Evolutionary conservation across 2,329 filamentous ascomycete species (phyloP).

Genomic region (Ophiostoma quercus): DNA sequence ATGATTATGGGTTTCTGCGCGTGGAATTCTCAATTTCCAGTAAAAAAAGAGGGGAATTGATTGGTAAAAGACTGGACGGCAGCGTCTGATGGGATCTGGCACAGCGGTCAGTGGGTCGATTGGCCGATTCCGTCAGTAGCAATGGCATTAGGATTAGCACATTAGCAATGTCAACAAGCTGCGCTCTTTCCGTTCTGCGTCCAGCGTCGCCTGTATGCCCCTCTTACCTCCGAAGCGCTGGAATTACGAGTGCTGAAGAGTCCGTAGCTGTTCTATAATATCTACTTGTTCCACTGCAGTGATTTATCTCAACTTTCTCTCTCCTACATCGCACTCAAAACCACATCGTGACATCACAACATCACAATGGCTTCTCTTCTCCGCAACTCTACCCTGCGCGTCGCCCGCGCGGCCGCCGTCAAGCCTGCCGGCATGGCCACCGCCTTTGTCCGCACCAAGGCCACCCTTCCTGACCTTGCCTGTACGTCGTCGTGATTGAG

Average conservation of each 20-base stretch:
- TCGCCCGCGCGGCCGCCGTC: conserved; percentile 61
- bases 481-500: conserved; percentile 35
- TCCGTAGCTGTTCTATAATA: not conserved
- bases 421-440: conserved; percentile 65
- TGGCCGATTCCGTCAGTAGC: not conserved
- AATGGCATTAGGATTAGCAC: not conserved
- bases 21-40: not conserved
- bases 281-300: not conserved
- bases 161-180: not conserved
- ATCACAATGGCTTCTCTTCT: conserved; percentile 24
- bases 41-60: not conserved
- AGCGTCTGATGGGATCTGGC: not conserved
- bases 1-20: too few species aligned
- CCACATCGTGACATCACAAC: not conserved
- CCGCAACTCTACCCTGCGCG: conserved; percentile 63
- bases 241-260: not conserved
- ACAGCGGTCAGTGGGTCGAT: not conserved
- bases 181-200: not conserved
- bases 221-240: conserved; percentile 11
- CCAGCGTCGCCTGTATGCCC: not conserved
- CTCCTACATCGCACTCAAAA: not conserved
- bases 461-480: conserved; percentile 82
- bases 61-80: conserved; percentile 13
- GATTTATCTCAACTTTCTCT: not conserved
- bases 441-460: conserved; percentile 79